A percentile compares a stretch with the other conserved stretches of the same genome.
These are phyloP conservation scores for Fusarium redolens DNA, from an alignment of 2,329 filamentous ascomycete genomes.

Conservation along the genomic window DNA sequence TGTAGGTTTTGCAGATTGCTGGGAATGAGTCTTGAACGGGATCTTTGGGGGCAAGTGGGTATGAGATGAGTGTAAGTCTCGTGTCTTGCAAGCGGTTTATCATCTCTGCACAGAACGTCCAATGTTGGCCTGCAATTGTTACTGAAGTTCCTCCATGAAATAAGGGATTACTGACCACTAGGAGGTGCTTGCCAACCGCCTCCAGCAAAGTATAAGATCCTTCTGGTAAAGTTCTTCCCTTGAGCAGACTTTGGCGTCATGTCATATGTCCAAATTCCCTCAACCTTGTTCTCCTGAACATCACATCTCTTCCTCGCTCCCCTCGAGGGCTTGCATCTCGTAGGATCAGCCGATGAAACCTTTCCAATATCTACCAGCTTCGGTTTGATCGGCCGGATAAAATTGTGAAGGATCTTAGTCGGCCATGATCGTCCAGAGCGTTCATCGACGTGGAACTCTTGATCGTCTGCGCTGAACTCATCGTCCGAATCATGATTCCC, in stretches of 20 bases:
- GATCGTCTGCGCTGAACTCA: not conserved
- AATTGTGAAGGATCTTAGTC: conserved; percentile 16
- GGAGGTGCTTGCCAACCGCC: conserved; percentile 67
- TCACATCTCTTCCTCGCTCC: conserved; percentile 29
- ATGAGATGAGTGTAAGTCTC: conserved; percentile 60
- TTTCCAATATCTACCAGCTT: conserved; percentile 8
- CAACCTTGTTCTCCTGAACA: conserved; percentile 31
- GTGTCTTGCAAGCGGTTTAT: conserved; percentile 54
- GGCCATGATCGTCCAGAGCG: conserved; percentile 18
- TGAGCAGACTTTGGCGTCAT: not conserved
- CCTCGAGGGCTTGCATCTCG: conserved; percentile 16
- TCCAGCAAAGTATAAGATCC: conserved; percentile 66
- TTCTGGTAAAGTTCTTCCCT: conserved; percentile 30
- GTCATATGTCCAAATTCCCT: conserved; percentile 46
- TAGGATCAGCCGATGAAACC: conserved; percentile 14
- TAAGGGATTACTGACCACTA: conserved; percentile 45
- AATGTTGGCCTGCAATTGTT: conserved; percentile 52
- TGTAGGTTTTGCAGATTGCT: conserved; percentile 58
- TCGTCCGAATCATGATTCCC: not conserved
- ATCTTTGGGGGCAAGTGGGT: conserved; percentile 65
- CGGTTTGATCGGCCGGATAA: conserved; percentile 33
- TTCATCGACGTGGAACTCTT: conserved; percentile 13
- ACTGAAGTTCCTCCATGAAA: too few relatives aligned
- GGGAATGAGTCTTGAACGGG: conserved; percentile 62
- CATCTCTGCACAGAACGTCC: conserved; percentile 61